phyloP scores from a whole-genome alignment of 2,329 filamentous ascomycete species.

The Rhynchosporium agropyri region DNA sequence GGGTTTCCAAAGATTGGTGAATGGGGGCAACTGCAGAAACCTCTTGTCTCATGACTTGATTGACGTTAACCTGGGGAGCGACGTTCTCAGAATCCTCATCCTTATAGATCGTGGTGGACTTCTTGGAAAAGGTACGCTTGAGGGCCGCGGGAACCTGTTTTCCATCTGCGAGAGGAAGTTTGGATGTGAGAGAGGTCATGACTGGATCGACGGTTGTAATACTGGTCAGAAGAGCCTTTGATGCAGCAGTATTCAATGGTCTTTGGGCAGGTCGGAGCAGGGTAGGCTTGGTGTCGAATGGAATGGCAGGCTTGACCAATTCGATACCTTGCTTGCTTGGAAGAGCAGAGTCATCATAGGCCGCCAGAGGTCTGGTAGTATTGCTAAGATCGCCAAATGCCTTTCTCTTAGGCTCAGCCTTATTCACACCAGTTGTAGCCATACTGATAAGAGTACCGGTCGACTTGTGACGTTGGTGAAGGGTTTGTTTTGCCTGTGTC shows the following conservation, averaged over 20 bases:
- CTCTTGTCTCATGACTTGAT: slow-evolving; percentile 39
- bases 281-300: slow-evolving; percentile 48
- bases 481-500: slow-evolving; percentile 54
- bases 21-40: slow-evolving; percentile 33
- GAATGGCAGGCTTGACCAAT: slow-evolving; percentile 37
- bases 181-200: slow-evolving; percentile 31
- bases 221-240: slow-evolving; percentile 28
- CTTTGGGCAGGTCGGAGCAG: slow-evolving; percentile 65
- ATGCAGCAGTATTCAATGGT: slow-evolving; percentile 45
- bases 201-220: slow-evolving; percentile 21
- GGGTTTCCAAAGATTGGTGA: slow-evolving; percentile 38
- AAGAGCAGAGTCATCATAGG: slow-evolving; percentile 60
- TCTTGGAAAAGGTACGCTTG: slow-evolving; percentile 54
- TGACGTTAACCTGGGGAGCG: slow-evolving; percentile 28
- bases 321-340: slow-evolving; percentile 47
- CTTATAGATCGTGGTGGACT: slow-evolving; percentile 56
- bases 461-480: slow-evolving; percentile 85
- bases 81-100: slow-evolving; percentile 46
- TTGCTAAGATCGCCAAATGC: slow-evolving; percentile 86
- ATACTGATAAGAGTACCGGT: slow-evolving; percentile 60
- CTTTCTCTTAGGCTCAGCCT: slow-evolving; percentile 71
- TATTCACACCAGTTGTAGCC: slow-evolving; percentile 57
- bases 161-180: slow-evolving; percentile 38
- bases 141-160: slow-evolving; percentile 41
- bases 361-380: slow-evolving; percentile 47